Conservation (phyloP, 176 grass and related monocot species). For the Aechmea fasciata region DNA sequence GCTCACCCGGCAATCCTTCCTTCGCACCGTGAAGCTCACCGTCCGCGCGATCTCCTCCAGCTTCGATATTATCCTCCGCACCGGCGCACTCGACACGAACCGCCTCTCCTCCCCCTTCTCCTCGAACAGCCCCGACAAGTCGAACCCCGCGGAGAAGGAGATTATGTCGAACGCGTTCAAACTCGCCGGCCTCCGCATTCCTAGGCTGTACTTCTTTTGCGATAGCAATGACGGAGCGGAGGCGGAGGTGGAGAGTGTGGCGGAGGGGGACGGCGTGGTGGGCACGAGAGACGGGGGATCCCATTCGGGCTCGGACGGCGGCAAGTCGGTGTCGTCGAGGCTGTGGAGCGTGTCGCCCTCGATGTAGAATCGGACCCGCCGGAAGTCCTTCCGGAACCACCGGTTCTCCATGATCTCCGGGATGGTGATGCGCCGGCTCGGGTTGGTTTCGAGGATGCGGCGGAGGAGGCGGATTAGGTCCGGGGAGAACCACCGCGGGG, state of each 20-base stretch:
- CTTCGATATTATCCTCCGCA: slow-evolving; percentile 36
- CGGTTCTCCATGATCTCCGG: slow-evolving; percentile 35
- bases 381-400: slow-evolving; percentile 54
- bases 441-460: slow-evolving; percentile 29
- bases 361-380: slow-evolving; percentile 39
- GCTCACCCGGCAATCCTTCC: slow-evolving; percentile 40
- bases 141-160: slow-evolving; percentile 43
- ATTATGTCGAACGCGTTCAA: slow-evolving; percentile 67
- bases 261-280: background rate
- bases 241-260: slow-evolving; percentile 22
- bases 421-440: slow-evolving; percentile 29
- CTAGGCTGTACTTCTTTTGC: background rate
- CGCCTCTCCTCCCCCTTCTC: slow-evolving; percentile 43
- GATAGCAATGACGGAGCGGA: slow-evolving; percentile 34
- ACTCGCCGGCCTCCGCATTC: slow-evolving; percentile 32
- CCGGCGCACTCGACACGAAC: slow-evolving; percentile 34
- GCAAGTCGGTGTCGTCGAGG: slow-evolving; percentile 19
- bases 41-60: slow-evolving; percentile 43
- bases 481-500: slow-evolving; percentile 27
- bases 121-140: slow-evolving; percentile 58
- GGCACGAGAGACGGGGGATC: slow-evolving; percentile 6
- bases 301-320: background rate
- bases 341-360: slow-evolving; percentile 36
- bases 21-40: slow-evolving; percentile 38
- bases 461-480: slow-evolving; percentile 25